Evolutionary conservation across 1,284 basidiomycete species (phyloP), one percentile per base, ranked within the genome.

Genomic region (Trametes hirsuta): DNA sequence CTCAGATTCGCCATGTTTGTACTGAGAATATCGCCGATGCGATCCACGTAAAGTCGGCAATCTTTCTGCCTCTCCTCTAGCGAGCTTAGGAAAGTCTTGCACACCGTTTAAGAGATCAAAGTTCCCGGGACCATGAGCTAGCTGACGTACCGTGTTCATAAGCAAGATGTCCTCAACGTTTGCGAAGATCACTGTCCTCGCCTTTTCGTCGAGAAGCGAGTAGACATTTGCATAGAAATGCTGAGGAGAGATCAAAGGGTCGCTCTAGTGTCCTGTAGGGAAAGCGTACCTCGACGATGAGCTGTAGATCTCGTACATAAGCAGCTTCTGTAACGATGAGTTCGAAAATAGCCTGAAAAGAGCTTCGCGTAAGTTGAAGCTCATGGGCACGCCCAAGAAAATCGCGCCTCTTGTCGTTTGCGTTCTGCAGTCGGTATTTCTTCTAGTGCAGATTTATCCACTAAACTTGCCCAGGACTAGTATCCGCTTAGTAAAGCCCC

Each of bases 151-250:
- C 18, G 93, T 95, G 69, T 96, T 95, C 55, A 86, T 90, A 25
- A 97, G 76, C 8, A 97, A 79, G 55, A 97, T 89, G 66, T 96
- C 94, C 70, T 98, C 95, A 30, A 98, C 83, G 68, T 98, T 98
- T 14, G 92, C 93, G 71, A 98, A 98, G 35, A 98, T 88, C 47
- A 91, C 91, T 0, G 84, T 87, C 15, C 89, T 81, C 3, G 91
- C 92, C 71, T 93, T 93, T 55, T 82, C 80, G 14, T 91, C 88
- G n/a, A 98, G 77, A 22, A 92, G 70, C 0, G 83, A 76, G 48
- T 96, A 76, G 74, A 97, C 79, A 61, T 84, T 86, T 1, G 87
- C 87, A 76, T 95, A 97, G 76, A 97, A 98, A 14, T 91, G 79
- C 84, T 88, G 30, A 30, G 30, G 30, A 30, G 8, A 30, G 30